Conservation (phyloP, 192 early-diverging fungal genomes). For the Spizellomyces punctatus region DNA sequence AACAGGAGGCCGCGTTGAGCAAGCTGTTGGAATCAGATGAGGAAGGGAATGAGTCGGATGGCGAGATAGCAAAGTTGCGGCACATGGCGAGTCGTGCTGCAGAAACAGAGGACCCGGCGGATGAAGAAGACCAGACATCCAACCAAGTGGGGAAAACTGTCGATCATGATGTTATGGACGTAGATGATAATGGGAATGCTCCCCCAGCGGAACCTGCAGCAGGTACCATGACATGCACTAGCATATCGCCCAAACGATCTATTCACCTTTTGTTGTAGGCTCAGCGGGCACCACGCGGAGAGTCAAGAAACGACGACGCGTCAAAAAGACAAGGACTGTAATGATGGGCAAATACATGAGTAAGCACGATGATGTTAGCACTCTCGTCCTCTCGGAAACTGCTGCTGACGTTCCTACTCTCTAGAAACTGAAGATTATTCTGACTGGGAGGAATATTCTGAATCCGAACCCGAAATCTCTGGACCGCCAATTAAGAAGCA, state of each 20-base stretch:
- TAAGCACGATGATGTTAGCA: constrained; percentile 5
- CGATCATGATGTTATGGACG: constrained; percentile 13
- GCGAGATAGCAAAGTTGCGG: too few relatives aligned
- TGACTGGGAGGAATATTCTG: constrained; percentile 42
- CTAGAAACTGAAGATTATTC: constrained; percentile 40
- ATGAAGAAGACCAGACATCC: background rate
- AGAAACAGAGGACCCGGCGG: background rate
- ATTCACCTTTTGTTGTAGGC: too few relatives aligned
- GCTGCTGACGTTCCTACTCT: background rate
- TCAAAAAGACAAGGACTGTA: constrained; percentile 23
- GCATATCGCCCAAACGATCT: too few relatives aligned
- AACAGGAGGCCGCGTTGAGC: constrained; percentile 19
- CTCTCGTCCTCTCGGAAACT: background rate
- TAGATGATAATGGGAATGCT: background rate
- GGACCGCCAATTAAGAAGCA: constrained; percentile 2
- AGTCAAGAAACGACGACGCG: constrained; percentile 32
- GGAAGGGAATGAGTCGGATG: background rate
- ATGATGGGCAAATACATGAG: constrained; percentile 45
- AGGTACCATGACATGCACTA: too few relatives aligned
- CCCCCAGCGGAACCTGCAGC: background rate
- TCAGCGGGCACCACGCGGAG: background rate
- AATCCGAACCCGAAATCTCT: constrained; percentile 11
- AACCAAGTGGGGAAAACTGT: background rate
- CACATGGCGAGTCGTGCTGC: background rate
- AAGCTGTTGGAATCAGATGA: constrained; percentile 28